Evolutionary conservation across 257 asterid genomes (phyloP), one percentile per base, ranked within the genome.

Genomic region (Primulina tabacum): DNA sequence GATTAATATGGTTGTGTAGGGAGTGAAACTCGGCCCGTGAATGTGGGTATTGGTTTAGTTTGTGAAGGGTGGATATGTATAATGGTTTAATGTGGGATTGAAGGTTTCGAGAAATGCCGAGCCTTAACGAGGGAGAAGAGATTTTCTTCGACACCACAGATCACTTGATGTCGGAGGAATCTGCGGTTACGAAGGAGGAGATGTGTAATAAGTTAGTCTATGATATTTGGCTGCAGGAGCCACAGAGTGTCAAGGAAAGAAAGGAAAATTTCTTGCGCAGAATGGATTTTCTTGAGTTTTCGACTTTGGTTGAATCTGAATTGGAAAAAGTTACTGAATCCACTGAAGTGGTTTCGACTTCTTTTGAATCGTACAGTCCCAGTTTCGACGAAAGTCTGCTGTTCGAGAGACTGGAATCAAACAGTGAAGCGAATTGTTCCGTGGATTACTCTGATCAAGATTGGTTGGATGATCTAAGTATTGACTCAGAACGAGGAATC

Each of bases 181-280:
- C 74, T 12, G 57, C 28, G 67, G 75, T 18, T 34, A 65, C 2
- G 33, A 34, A 35, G 20, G 78, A 67, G 24, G 65, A 77, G 62
- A 47, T 32, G 67, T 57, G 8, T 24, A 8, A 12, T 14, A 28
- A 37, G 55, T 71, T 43, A 1, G 87, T 68, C 40, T 84, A 81
- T 62, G 87, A 78, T 58, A 17, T 87, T 78, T 90, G 97, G 98
- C 68, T 82, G 75, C 81, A 62, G 40, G 96, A 83, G 76, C 96
- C 93, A 0, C 75, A 10, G 21, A 87, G 96, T 57, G 88, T 92
- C 1, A 80, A 80, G 59, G 88, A 83, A 28, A 78, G 98, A 70
- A 72, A 89, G 62, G 60, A 61, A 14, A 59, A 0, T 0, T 88
- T 92, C 57, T 33, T 88, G 5, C 29, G 70, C 4, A 73, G 26